Percentiles rank a stretch among this genome's conserved stretches.
Conservation (phyloP, 192 early-diverging fungal species). For the Mycoemilia scoparia region DNA sequence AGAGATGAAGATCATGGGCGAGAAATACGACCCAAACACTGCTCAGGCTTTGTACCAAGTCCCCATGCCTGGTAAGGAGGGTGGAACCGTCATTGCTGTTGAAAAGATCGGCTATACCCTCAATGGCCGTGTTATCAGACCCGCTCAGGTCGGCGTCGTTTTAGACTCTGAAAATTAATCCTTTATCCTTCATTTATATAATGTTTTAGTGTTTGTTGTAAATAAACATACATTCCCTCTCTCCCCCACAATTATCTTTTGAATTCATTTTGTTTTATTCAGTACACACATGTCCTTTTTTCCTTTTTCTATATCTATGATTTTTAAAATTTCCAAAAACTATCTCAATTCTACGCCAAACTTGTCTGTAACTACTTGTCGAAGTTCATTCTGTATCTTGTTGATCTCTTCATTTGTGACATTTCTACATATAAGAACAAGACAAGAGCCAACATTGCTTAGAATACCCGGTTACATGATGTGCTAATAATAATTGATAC, state of each 20-base stretch:
- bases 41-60: slow-evolving; percentile 94
- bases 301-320: no score
- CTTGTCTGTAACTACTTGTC: slow-evolving; percentile 37
- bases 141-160: slow-evolving; percentile 93
- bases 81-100: slow-evolving; percentile 71
- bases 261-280: no score
- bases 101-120: slow-evolving; percentile 88
- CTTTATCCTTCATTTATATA: slow-evolving; percentile 1
- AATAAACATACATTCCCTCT: no score
- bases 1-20: slow-evolving; percentile 57
- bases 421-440: no score
- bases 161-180: slow-evolving; percentile 13
- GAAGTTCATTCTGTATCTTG: slow-evolving; percentile 64
- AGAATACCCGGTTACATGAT: background rate
- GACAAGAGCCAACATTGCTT: slow-evolving; percentile 6
- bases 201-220: background rate
- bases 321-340: slow-evolving; percentile 5
- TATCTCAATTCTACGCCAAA: slow-evolving; percentile 66
- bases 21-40: slow-evolving; percentile 84
- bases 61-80: slow-evolving; percentile 69
- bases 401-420: slow-evolving; percentile 92
- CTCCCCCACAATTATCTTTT: no score
- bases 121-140: slow-evolving; percentile 78
- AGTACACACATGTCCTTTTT: no score
- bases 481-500: background rate